Base-by-base conservation (phyloP, 306 rosid species). In the Pyrus communis region DNA sequence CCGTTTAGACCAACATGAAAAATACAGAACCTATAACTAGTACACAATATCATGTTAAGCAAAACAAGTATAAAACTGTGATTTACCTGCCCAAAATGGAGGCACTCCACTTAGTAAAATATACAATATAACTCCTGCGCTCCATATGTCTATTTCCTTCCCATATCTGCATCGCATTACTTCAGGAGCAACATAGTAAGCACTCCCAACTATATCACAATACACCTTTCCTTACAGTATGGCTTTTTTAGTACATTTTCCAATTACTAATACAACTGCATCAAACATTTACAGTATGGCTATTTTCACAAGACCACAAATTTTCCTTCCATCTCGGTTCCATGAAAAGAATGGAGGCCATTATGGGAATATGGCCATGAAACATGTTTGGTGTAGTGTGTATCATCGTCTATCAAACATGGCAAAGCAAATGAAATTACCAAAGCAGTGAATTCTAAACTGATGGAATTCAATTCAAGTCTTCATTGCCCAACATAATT, bases 1-100 rank as follows among this genome's bases (percentile, higher is more conserved):
- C 15, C 0, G 52, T 46, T 73, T 66, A 73, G 52, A 74, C 65
- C 49, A 28, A 54, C 30, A 31, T 22, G 73, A 61, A 79, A 63
- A 30, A 58, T 38, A 27, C 23, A 55, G 58, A 71, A 64, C 58
- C 30, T 35, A 11, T 28, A 14, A 21, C 73, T 18, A 52, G 67
- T 54, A 71, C 78, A 57, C 59, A 17, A 42, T 28, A 70, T 40
- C 43, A 35, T 31, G 46, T 62, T 74, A 21, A 51, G 63, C 7
- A 57, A 33, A 71, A 70, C 11, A 69, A 46, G 8, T 17, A 71
- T 3, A 67, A 23, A 78, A 42, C 5, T 31, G 13, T 38, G 58
- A 11, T 12, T 76, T 89, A 93, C 98, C 98, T 67, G 96, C 96
- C 98, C 98, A 93, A 82, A 92, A 92, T 73, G 97, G 97, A 83